These are phyloP conservation scores for Neostapfia colusana DNA, from an alignment of 176 grass and related monocot species.

Conservation along the genomic window DNA sequence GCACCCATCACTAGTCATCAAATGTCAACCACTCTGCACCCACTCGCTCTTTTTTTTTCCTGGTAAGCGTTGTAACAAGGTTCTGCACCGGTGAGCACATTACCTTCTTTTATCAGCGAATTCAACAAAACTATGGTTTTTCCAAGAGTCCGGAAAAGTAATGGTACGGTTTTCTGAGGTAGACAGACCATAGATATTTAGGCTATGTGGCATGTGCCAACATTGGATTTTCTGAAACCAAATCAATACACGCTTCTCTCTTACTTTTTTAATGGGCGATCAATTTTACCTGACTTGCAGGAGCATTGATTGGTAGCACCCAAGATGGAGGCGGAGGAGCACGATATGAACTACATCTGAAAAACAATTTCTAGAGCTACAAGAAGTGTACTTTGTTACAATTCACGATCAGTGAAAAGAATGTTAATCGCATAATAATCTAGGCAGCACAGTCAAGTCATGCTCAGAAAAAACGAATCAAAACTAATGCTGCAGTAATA, in stretches of 20 bases:
- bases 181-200: too few species aligned
- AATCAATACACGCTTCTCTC: neutral
- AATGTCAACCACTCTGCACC: neutral
- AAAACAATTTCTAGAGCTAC: conserved; percentile 7
- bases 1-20: neutral
- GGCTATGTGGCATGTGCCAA: too few species aligned
- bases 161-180: too few species aligned
- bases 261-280: too few species aligned
- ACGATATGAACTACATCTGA: neutral
- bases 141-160: too few species aligned
- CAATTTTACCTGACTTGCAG: too few species aligned
- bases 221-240: neutral
- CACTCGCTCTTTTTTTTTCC: neutral
- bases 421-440: conserved; percentile 10
- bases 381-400: neutral
- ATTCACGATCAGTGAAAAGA: conserved; percentile 8
- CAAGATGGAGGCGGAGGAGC: neutral
- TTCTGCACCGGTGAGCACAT: neutral
- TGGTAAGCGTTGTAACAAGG: too few species aligned
- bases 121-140: too few species aligned
- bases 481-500: conserved; percentile 15
- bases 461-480: conserved; percentile 22
- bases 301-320: neutral
- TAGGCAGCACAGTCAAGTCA: neutral
- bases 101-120: neutral